A percentile compares a stretch with the other conserved stretches of the same genome.
phyloP scores from a whole-genome alignment of 345 rosid genomes.

The Eucalyptus rudis region DNA sequence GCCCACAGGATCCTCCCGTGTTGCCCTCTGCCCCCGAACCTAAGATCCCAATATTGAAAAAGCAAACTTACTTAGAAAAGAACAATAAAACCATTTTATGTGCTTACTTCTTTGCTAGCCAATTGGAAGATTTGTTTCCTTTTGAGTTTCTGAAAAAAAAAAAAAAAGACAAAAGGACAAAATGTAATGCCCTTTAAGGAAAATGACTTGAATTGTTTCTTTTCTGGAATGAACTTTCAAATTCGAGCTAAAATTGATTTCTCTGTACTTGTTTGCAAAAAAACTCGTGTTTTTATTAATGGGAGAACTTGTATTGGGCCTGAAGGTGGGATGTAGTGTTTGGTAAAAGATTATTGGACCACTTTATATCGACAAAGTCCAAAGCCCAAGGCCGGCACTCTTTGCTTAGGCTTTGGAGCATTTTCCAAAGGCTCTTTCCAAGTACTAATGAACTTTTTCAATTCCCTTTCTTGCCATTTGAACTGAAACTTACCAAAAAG shows the following conservation, averaged over 20 bases:
- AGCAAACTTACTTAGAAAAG: background rate
- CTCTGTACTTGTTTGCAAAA: fast-evolving
- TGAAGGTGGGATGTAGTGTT: background rate
- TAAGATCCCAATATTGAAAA: background rate
- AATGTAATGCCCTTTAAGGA: background rate
- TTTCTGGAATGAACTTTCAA: background rate
- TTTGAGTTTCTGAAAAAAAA: background rate
- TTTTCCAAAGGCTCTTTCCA: background rate
- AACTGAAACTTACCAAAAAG: background rate
- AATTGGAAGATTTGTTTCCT: background rate
- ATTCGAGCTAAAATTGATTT: background rate
- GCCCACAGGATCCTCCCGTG: fast-evolving
- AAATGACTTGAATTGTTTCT: background rate
- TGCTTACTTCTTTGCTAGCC: background rate
- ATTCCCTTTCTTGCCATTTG: background rate
- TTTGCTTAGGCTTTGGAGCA: background rate
- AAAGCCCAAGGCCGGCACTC: background rate
- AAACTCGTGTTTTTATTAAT: background rate
- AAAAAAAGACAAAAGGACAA: too few relatives aligned
- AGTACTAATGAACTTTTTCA: background rate
- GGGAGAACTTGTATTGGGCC: fast-evolving
- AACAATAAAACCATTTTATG: background rate
- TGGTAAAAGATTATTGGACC: background rate
- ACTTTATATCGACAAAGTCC: background rate
- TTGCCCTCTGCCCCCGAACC: fast-evolving